Base-by-base conservation (phyloP, 75 land plant genomes). In the Sequoia sempervirens region DNA sequence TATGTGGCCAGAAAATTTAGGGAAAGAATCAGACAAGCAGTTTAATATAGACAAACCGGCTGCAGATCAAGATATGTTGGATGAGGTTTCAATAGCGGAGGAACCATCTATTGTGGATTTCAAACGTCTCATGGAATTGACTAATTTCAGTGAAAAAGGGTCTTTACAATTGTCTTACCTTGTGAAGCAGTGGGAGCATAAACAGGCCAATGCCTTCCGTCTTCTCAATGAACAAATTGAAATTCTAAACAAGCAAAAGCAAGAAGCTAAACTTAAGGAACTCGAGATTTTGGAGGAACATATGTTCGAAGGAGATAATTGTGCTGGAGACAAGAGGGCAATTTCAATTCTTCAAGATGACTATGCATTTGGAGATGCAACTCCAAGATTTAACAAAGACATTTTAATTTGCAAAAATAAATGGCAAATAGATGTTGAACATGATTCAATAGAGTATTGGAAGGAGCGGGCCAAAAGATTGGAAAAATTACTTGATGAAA, bases 191-290 rank as follows among this genome's bases (percentile, higher is more conserved):
- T 95, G 91, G 89, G 94, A 95, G 56, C 87, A 83, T 74, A 91
- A 85, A 83, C 95, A 95, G 76, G 92, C 87, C 12, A 94, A 92
- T 90, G 97, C 93, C 46, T 93, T 90, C 36, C 90, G 89, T 40
- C 94, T 95, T 66, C 91, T 95, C 26, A 91, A 84, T 43, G 94
- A 95, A 84, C 92, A 94, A 84, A 85, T 95, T n/a, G 87, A 89
- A 50, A 87, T 73, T 28, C 64, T 95, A 69, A 91, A 87, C 87
- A 87, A 83, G 75, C 93, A 91, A 74, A 90, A 93, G 54, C 30
- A 87, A 66, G 94, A 92, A 83, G 89, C 87, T 50, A 91, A 95
- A 81, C 88, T 87, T 17, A 92, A 92, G 84, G 91, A 91, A 75
- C 85, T 90, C 84, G 90, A 93, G 36, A 34, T 34, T 34, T 34